A percentile compares a stretch with the other conserved stretches of the same genome.
Conservation (phyloP, 2,329 filamentous ascomycete genomes). For the Venturia pyrina region DNA sequence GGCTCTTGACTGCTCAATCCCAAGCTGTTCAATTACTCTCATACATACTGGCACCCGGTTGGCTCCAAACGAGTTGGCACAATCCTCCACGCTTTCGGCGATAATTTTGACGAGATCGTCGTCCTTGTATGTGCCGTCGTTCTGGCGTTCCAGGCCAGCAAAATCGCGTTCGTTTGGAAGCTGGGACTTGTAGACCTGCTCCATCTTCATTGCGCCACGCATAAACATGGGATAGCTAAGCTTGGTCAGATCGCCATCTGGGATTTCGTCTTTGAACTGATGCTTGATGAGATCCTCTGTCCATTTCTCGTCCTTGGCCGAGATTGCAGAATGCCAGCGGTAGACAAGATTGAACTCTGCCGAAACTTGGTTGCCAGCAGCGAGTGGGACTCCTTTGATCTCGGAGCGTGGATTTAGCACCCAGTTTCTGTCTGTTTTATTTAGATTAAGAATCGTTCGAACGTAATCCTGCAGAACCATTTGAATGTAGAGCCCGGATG, state of each 20-base stretch:
- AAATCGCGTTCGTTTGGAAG: constrained; percentile 64
- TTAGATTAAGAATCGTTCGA: constrained; percentile 46
- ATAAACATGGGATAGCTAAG: not conserved
- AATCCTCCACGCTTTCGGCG: constrained; percentile 60
- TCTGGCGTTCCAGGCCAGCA: constrained; percentile 51
- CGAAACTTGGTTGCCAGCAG: constrained; percentile 72
- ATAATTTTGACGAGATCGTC: constrained; percentile 67
- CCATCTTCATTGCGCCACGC: constrained; percentile 44
- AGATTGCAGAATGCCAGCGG: constrained; percentile 75
- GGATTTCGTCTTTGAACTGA: constrained; percentile 36
- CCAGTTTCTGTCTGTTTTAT: constrained; percentile 66
- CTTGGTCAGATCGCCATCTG: constrained; percentile 1
- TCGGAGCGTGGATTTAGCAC: constrained; percentile 67
- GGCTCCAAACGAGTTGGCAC: constrained; percentile 49
- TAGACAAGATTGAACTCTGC: constrained; percentile 87
- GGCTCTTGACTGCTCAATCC: constrained; percentile 64
- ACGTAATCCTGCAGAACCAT: constrained; percentile 45
- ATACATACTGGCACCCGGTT: constrained; percentile 65
- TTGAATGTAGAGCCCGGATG: constrained; percentile 44
- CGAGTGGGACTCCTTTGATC: constrained; percentile 55
- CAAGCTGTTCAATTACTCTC: constrained; percentile 67
- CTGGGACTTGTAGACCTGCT: constrained; percentile 37
- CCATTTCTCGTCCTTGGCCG: constrained; percentile 69
- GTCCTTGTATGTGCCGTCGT: constrained; percentile 61
- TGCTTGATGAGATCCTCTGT: constrained; percentile 47